A percentile compares a stretch with the other conserved stretches of the same genome.
phyloP scores from a whole-genome alignment of 306 rosid species.

The Quercus robur region DNA sequence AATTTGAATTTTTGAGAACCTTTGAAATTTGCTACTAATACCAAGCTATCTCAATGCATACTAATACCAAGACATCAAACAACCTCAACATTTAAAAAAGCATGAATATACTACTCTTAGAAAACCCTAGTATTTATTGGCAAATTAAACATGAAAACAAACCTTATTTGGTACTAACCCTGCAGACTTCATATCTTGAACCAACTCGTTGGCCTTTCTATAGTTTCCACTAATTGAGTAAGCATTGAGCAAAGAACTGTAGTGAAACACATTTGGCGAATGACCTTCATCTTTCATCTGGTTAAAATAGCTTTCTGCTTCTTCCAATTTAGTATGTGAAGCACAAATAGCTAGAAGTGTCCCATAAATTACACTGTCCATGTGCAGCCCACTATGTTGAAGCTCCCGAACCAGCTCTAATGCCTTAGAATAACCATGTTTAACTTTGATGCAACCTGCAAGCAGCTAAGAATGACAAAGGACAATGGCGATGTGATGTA shows the following conservation, averaged over 20 bases:
- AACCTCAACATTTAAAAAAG: neutral
- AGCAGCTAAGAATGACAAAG: conserved; percentile 58
- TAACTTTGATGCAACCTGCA: conserved; percentile 75
- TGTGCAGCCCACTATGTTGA: conserved; percentile 45
- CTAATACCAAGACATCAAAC: neutral
- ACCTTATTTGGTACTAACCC: conserved; percentile 99
- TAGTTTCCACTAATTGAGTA: conserved; percentile 63
- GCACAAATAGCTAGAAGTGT: conserved; percentile 87
- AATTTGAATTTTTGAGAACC: neutral
- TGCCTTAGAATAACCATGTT: conserved; percentile 73
- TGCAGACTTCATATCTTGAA: conserved; percentile 73
- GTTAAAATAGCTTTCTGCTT: conserved; percentile 75
- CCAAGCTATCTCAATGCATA: neutral
- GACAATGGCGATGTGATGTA: conserved; percentile 14
- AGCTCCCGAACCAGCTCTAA: conserved; percentile 74
- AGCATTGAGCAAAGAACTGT: conserved; percentile 86
- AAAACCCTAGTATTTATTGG: neutral
- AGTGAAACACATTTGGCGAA: conserved; percentile 70
- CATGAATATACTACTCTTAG: neutral
- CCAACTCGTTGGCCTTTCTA: conserved; percentile 62
- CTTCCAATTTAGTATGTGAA: conserved; percentile 70
- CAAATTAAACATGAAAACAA: conserved; percentile 53
- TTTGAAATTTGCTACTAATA: neutral
- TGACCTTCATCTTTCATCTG: conserved; percentile 79
- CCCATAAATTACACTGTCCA: conserved; percentile 83